Base-by-base conservation (phyloP, 2,329 filamentous ascomycete species). In the Cladophialophora carrionii region DNA sequence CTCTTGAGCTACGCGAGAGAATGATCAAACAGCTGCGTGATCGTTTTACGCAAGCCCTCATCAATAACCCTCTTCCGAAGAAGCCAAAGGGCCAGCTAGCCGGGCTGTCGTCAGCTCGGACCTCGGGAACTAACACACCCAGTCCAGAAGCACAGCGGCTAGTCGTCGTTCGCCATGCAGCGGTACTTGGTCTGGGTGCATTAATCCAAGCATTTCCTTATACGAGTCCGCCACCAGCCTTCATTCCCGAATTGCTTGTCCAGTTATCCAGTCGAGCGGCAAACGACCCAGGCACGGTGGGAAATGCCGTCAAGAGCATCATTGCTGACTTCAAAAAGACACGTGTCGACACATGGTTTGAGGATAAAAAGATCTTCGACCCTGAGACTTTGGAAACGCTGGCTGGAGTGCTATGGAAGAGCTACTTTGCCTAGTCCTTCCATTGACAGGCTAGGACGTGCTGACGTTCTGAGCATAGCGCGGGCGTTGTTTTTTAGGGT, bases 281-380 rank as follows among this genome's bases (percentile, higher is more conserved):
- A 0, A 91, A 87, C 54, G 95, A 99, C 73, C 88, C 92, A 0
- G 95, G 95, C 0, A 89, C 96, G 64, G 93, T 99, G 61, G 95
- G 95, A 2, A 96, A 96, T 79, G 95, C 94, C 65, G 96, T 96
- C 10, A 99, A 99, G 84, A 86, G 85, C 20, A 93, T 97, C 41
- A 81, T 99, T 70, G 92, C 92, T 67, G 96, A 99, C 74, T 99
- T 99, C 83, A 99, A 99, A 82, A 99, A 99, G 86, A 99, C 95
- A 53, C 88, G 95, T 76, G 95, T 99, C 78, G 95, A 99, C 82
- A 99, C 94, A 71, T 99, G 95, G 95, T 80, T 91, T 96, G 72
- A 98, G 96, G 90, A 95, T 85, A 66, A 43, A 17, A 43, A 43
- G n/a, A 20, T 43, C 37, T 99, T 99, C 75, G 92, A 92, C 29